Evolutionary conservation across 176 grass and related monocot genomes (phyloP).

Genomic region (Luzula sylvatica): DNA sequence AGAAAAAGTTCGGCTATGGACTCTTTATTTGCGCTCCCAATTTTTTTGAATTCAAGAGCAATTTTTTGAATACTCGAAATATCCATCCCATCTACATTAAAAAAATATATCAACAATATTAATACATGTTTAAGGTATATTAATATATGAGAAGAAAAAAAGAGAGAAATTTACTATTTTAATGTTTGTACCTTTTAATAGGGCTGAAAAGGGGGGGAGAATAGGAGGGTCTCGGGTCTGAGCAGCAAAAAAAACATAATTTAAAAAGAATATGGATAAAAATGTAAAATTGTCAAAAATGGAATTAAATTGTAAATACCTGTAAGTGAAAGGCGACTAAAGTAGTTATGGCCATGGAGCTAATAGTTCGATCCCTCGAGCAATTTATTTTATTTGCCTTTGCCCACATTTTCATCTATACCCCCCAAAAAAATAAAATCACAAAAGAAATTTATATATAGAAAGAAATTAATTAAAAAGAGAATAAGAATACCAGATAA

Average conservation of each 20-base stretch:
- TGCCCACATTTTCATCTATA: conserved; percentile 81
- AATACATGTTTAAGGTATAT: background rate
- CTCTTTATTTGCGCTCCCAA: conserved; percentile 71
- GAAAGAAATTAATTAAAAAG: conserved; percentile 1
- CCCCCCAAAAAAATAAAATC: background rate
- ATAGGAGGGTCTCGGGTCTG: conserved; percentile 78
- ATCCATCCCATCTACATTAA: conserved; percentile 51
- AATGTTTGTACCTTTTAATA: conserved; percentile 51
- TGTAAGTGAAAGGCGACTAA: conserved; percentile 95
- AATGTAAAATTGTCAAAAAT: conserved; percentile 4
- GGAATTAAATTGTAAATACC: conserved; percentile 37
- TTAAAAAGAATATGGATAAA: background rate
- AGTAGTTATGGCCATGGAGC: conserved; percentile 83
- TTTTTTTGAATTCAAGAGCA: conserved; percentile 33
- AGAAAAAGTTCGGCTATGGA: conserved; percentile 70
- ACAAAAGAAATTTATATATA: background rate
- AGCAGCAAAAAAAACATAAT: conserved; percentile 27
- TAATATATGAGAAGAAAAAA: background rate
- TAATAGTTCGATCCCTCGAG: conserved; percentile 68
- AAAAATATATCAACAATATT: background rate
- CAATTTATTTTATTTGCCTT: conserved; percentile 67
- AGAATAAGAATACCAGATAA: conserved; percentile 49
- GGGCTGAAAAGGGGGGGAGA: conserved; percentile 57
- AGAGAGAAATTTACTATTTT: background rate
- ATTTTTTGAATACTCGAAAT: conserved; percentile 33